These are phyloP conservation scores for Peronosclerospora sorghi DNA, from an alignment of 352 stramenopile species.

Conservation along the genomic window DNA sequence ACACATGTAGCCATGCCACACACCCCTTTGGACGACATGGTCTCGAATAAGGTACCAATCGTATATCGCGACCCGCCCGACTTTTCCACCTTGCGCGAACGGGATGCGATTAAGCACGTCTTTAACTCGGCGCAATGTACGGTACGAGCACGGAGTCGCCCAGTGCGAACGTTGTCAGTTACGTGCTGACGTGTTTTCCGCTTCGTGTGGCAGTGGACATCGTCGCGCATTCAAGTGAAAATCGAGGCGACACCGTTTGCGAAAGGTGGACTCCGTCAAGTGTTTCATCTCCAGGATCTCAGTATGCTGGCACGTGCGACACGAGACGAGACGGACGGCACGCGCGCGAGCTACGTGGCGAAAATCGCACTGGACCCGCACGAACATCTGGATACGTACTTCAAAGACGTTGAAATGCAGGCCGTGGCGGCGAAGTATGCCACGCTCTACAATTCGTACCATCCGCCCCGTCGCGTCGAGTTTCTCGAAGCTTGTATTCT, in stretches of 20 bases:
- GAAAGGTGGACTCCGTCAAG: slow-evolving; percentile 44
- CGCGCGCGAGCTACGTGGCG: slow-evolving; percentile 48
- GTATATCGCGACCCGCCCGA: slow-evolving; percentile 55
- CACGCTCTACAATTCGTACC: slow-evolving; percentile 73
- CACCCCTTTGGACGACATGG: too few relatives aligned
- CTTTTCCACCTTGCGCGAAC: slow-evolving; percentile 43
- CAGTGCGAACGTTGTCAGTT: not conserved
- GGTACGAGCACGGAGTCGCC: slow-evolving; percentile 9
- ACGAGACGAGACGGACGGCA: too few relatives aligned
- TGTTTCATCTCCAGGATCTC: slow-evolving; percentile 67
- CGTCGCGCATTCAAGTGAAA: slow-evolving; percentile 55
- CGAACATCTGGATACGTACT: slow-evolving; percentile 76
- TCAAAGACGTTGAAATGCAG: slow-evolving; percentile 81
- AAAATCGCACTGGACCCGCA: slow-evolving; percentile 74
- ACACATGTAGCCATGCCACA: slow-evolving; percentile 1
- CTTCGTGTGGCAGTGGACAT: slow-evolving; percentile 39
- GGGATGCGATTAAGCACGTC: slow-evolving; percentile 68
- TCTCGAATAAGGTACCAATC: slow-evolving; percentile 44
- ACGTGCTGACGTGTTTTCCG: not conserved
- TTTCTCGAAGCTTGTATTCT: slow-evolving; percentile 71
- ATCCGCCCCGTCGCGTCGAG: slow-evolving; percentile 60
- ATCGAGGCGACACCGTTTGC: slow-evolving; percentile 58
- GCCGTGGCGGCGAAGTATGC: slow-evolving; percentile 71
- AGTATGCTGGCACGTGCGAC: slow-evolving; percentile 18
- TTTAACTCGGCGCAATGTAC: slow-evolving; percentile 65